Base-by-base conservation (phyloP, 2,329 filamentous ascomycete genomes). In the Arthrinium puccinioides region DNA sequence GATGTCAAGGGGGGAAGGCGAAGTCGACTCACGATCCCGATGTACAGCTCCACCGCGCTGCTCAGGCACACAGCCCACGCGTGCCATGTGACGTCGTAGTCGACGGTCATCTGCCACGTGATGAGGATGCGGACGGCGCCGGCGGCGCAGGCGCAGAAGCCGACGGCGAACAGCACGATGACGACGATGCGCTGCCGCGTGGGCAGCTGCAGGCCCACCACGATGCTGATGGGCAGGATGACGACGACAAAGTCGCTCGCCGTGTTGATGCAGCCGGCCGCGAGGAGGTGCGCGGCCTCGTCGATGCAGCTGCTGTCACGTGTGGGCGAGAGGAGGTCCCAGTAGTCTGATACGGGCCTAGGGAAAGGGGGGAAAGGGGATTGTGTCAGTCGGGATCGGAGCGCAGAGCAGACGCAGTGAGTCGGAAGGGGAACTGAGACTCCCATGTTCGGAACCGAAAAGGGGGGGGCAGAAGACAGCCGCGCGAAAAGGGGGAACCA, bases 201-300 rank as follows among this genome's bases (percentile, higher is more conserved):
- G 1, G 70, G 66, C 25, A 76, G 56, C 34, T 69, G 61, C 2
- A 72, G 51, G 13, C 57, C 53, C 44, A 64, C 55, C 8, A 73
- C 60, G 4, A 64, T 66, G 16, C 60, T 60, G 31, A 76, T 64
- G 2, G 72, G 73, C 4, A 78, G 55, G 0, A 69, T 49, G 24
- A 72, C 70, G n/a, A 72, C 65, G 9, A 71, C 50, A 29, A 81
- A 65, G 52, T 82, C 75, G 6, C 74, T 78, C 29, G 70, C 48
- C 32, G 78, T 78, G 53, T 80, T 80, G 44, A 78, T 65, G 20
- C 73, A 68, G 2, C 76, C 74, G 24, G 76, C 64, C 24, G 65
- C 64, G 21, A 74, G 62, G 20, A 76, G 63, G 35, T 75, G 70
- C 1, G 60, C 57, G 3, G 69, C 63, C 42, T 79, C 62, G 19